Conservation (phyloP, 164 flowering plant genomes). For the Dillenia suffruticosa region DNA sequence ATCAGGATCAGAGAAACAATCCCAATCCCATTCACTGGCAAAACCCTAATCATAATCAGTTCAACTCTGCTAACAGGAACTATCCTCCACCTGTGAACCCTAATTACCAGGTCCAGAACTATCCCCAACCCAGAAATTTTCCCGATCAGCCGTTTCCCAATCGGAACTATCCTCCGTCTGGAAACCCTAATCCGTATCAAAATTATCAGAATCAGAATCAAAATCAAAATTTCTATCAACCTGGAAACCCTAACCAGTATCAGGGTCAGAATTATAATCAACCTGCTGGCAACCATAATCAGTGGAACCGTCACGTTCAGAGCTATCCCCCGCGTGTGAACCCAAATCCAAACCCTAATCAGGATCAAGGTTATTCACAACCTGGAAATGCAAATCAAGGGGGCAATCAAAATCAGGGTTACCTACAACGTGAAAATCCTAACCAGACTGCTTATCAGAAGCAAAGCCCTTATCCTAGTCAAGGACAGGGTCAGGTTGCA, state of each 20-base stretch:
- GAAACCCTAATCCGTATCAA: not conserved
- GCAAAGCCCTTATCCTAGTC: slow-evolving; percentile 4
- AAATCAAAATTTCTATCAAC: not conserved
- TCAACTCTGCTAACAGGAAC: too few species aligned
- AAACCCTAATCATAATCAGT: too few species aligned
- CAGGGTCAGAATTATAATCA: slow-evolving; percentile 15
- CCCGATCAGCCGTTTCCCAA: slow-evolving; percentile 12
- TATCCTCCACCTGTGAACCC: not conserved
- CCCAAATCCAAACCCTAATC: slow-evolving; percentile 11
- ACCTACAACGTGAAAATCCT: slow-evolving; percentile 14
- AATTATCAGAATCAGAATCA: not conserved
- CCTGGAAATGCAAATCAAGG: slow-evolving; percentile 3
- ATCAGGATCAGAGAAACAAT: too few species aligned
- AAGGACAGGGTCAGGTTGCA: slow-evolving; percentile 10
- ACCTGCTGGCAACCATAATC: slow-evolving; percentile 17
- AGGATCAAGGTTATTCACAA: slow-evolving; percentile 4
- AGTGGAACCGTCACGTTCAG: slow-evolving; percentile 17
- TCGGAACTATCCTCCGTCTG: slow-evolving; percentile 4
- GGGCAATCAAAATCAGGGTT: slow-evolving; percentile 8
- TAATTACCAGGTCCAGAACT: slow-evolving; percentile 3
- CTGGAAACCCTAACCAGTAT: slow-evolving; percentile 14
- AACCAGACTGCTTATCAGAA: slow-evolving; percentile 14
- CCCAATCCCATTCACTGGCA: too few species aligned
- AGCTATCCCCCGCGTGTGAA: slow-evolving; percentile 6
- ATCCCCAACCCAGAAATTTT: not conserved